Evolutionary conservation across 2,329 filamentous ascomycete species (phyloP), one percentile per base, ranked within the genome.

Genomic region (Cladobotryum mycophilum): DNA sequence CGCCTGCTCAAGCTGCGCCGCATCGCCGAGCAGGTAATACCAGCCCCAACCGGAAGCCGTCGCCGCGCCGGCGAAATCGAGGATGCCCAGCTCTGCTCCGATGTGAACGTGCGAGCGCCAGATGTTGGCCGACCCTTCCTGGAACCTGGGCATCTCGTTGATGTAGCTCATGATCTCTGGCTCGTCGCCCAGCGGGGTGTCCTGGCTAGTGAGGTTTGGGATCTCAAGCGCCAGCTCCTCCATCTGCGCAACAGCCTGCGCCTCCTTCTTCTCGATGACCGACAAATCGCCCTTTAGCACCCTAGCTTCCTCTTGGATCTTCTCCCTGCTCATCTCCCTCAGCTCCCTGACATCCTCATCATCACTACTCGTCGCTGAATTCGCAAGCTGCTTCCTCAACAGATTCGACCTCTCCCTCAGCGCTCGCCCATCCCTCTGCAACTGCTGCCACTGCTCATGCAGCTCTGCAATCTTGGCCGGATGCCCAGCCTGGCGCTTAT

Each of bases 1-100:
- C 0, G 93, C 93, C 65, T 97, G 92, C 70, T 99, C 93, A n/a
- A 99, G 79, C 66, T 93, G 81, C 0, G 91, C 91, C 8, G 84
- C 93, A 63, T 95, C 91, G 64, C 92, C 89, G n/a, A 89, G 76
- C 11, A 99, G 81, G 69, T 90, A 97, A 72, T 99, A 99, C 89
- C 90, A 99, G 1, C 93, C 93, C 92, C 92, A 99, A 36, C 93
- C 93, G 3, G 86, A 88, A 1, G 89, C 85, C n/a, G 80, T 83
- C 2, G 85, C 85, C 5, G 90, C 89, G 53, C 80, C 84, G 5
- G 86, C 76, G 63, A 99, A 96, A 71, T 99, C 92, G 47, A 99
- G 76, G n/a, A 99, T 78, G 34, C 85, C 84, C n/a, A 99, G 80
- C 62, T 90, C 82, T 4, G 82, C 76, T 33, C 93, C 93, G 59